Evolutionary conservation across 2,329 filamentous ascomycete species (phyloP), one percentile per base, ranked within the genome.

Genomic region (Neoscytalidium dimidiatum): DNA sequence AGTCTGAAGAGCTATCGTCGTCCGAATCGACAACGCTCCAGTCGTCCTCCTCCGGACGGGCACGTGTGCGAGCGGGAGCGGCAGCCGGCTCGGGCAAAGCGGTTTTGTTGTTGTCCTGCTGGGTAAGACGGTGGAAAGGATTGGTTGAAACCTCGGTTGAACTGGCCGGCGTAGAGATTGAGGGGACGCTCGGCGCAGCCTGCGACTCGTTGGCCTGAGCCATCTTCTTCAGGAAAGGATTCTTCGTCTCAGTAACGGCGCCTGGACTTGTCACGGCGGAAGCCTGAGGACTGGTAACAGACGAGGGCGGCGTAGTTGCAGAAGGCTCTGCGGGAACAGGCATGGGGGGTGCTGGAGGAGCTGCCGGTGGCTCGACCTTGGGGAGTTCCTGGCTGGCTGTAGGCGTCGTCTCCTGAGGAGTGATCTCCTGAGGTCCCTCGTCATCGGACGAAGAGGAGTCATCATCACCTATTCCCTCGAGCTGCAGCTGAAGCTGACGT

Each of bases 161-260:
- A 79, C 79, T 68, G 56, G 81, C 75, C 1, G 81, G 74, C n/a
- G 78, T 72, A 7, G 78, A 68, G 33, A 77, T 68, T 13, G 80
- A 71, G 51, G 80, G 76, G 62, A 82, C 77, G 11, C 86, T 80
- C 19, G 83, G 80, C 63, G 87, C 88, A 6, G 82, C 81, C 21
- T 52, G 51, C 43, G 80, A 75, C 19, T 83, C 80, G 64, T 87
- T 89, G 6, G 82, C 81, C 75, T 94, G 90, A 57, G 88, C 89
- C 83, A 96, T 88, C 81, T 94, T 95, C 78, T 90, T 92, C 82
- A 94, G 92, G 82, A 96, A 99, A 2, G 95, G 95, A 74, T 98
- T 98, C 77, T 92, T 94, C 72, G 92, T 97, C 78, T 96, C 92
- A 5, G 83, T 80, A 31, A 83, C 76, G 41, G 83, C 79, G n/a